A percentile compares a stretch with the other conserved stretches of the same genome.
These are phyloP conservation scores for Solanum medicagineum DNA, from an alignment of 257 asterid genomes.

Conservation along the genomic window DNA sequence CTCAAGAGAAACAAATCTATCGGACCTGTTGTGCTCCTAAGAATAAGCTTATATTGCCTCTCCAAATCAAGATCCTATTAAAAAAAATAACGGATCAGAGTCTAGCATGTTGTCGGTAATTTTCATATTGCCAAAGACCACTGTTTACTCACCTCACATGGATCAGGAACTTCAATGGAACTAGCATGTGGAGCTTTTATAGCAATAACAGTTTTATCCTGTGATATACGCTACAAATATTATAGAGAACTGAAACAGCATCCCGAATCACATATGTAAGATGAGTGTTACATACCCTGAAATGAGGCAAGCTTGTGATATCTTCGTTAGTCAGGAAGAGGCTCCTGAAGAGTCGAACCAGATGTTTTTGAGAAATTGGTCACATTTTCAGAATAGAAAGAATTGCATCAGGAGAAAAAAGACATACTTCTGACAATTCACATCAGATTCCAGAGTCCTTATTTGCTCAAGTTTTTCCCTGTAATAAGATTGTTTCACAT, in stretches of 20 bases:
- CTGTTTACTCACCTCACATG: slow-evolving; percentile 45
- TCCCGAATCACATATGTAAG: neutral
- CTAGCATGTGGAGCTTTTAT: slow-evolving; percentile 79
- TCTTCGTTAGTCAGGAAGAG: slow-evolving; percentile 57
- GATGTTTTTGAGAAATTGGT: slow-evolving; percentile 3
- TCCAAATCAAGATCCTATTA: slow-evolving; percentile 34
- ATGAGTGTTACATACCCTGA: slow-evolving; percentile 34
- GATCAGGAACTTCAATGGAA: slow-evolving; percentile 64
- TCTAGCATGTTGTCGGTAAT: neutral
- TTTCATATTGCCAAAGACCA: neutral
- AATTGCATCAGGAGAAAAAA: neutral
- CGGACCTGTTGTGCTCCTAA: slow-evolving; percentile 66
- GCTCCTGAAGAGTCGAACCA: slow-evolving; percentile 32
- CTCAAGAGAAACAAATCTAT: slow-evolving; percentile 49
- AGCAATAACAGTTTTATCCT: slow-evolving; percentile 55
- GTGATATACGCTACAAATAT: slow-evolving; percentile 8
- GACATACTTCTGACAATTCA: slow-evolving; percentile 42
- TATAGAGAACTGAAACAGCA: neutral
- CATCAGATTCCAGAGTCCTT: slow-evolving; percentile 29
- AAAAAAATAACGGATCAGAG: slow-evolving; percentile 8
- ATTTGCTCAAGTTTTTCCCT: slow-evolving; percentile 53
- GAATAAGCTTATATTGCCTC: slow-evolving; percentile 36
- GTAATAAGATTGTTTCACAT: slow-evolving; percentile 22
- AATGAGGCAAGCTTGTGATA: slow-evolving; percentile 47
- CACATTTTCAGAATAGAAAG: neutral